Percentiles rank a stretch among this genome's conserved stretches.
Evolutionary conservation across 164 flowering plant genomes (phyloP).

Genomic region (Euptelea pleiosperma): DNA sequence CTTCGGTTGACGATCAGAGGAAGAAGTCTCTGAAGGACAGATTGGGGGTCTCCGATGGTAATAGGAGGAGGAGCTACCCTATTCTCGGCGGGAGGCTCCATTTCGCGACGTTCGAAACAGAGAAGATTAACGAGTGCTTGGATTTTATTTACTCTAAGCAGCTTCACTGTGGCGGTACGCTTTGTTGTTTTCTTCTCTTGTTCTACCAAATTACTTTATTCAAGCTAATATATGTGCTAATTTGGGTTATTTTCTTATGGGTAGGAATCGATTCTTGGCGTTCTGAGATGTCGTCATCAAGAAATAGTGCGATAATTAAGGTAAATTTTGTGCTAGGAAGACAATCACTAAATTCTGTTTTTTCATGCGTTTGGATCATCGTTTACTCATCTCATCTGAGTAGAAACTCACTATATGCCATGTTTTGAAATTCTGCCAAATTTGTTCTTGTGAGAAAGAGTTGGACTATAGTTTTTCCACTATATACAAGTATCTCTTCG

Average conservation of each 20-base stretch:
- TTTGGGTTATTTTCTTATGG: slow-evolving; percentile 15
- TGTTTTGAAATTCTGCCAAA: too few species aligned
- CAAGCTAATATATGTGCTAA: not conserved
- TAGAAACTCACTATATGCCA: too few species aligned
- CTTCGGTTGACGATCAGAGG: slow-evolving; percentile 46
- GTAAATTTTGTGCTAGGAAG: slow-evolving; percentile 31
- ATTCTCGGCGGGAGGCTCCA: slow-evolving; percentile 87
- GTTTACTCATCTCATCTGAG: not conserved
- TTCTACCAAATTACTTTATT: too few species aligned
- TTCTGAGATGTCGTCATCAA: slow-evolving; percentile 36
- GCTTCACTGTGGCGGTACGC: slow-evolving; percentile 70
- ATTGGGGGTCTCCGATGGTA: slow-evolving; percentile 54
- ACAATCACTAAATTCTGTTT: not conserved
- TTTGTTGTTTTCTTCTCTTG: too few species aligned
- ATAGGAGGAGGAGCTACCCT: slow-evolving; percentile 62
- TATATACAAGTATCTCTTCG: too few species aligned
- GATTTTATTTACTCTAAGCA: slow-evolving; percentile 79
- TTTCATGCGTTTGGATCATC: not conserved
- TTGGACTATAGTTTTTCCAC: too few species aligned
- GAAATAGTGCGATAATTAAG: slow-evolving; percentile 72
- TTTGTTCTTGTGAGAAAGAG: too few species aligned
- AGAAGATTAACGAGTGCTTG: slow-evolving; percentile 71
- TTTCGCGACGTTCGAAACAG: slow-evolving; percentile 87
- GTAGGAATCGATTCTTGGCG: slow-evolving; percentile 63
- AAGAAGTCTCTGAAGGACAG: slow-evolving; percentile 45